phyloP scores from a whole-genome alignment of 2,329 filamentous ascomycete species.

The Colletotrichum magnum region DNA sequence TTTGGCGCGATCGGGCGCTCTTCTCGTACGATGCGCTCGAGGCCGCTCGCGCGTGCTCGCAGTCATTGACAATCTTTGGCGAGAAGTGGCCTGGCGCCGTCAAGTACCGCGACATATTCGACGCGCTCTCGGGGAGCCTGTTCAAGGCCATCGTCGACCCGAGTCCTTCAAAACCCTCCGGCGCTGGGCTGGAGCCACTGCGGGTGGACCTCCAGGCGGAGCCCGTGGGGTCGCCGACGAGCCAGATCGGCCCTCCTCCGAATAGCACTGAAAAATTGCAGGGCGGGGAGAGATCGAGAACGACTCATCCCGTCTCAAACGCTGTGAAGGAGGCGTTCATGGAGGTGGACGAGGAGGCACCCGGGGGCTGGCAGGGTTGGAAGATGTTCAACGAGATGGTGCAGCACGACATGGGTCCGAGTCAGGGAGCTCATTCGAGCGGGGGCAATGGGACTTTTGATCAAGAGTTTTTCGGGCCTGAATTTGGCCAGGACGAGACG shows the following conservation, averaged over 20 bases:
- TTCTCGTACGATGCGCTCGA: conserved; percentile 46
- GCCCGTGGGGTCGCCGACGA: background rate
- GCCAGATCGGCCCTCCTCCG: background rate
- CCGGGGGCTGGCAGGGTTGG: conserved; percentile 47
- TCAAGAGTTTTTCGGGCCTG: background rate
- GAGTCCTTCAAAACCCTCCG: background rate
- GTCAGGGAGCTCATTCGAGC: too few relatives aligned
- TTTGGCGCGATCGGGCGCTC: conserved; percentile 45
- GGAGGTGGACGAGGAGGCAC: conserved; percentile 49
- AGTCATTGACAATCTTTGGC: conserved; percentile 48
- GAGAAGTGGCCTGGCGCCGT: conserved; percentile 48
- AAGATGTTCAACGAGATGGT: conserved; percentile 49
- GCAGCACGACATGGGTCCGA: conserved; percentile 28
- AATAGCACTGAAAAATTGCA: background rate
- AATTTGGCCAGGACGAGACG: background rate
- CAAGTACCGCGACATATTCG: conserved; percentile 49
- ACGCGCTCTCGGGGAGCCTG: conserved; percentile 44
- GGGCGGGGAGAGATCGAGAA: background rate
- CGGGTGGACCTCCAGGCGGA: conserved; percentile 11
- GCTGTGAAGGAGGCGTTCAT: conserved; percentile 47
- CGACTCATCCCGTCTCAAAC: conserved; percentile 40
- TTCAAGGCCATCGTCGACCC: conserved; percentile 44
- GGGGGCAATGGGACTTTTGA: too few relatives aligned
- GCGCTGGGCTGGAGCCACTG: background rate
- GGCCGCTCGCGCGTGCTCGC: conserved; percentile 46